These are phyloP conservation scores for Psidium friedrichsthalianum DNA, from an alignment of 345 rosid genomes.

Conservation along the genomic window DNA sequence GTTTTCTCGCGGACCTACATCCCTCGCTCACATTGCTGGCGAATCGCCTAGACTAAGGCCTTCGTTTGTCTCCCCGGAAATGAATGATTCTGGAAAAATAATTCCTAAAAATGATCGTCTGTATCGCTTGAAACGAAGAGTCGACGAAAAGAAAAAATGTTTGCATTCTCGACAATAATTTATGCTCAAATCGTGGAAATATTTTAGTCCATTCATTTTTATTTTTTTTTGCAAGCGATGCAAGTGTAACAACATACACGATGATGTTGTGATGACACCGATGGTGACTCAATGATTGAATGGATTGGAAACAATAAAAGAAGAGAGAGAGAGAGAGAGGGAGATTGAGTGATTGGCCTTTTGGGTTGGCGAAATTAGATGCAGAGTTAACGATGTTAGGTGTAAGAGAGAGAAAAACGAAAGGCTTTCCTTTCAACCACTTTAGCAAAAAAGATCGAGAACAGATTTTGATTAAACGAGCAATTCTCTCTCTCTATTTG, in stretches of 20 bases:
- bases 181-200: accelerated
- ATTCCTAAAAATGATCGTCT: accelerated
- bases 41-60: neutral
- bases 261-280: neutral
- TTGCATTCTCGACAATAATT: too few relatives aligned
- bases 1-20: neutral
- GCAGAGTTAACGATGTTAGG: neutral
- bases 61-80: neutral
- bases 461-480: neutral
- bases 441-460: neutral
- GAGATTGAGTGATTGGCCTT: neutral
- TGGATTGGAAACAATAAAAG: neutral
- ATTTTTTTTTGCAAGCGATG: neutral
- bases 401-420: neutral
- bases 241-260: neutral
- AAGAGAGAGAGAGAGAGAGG: neutral
- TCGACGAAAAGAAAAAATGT: neutral
- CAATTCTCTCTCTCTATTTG: neutral
- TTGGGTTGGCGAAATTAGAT: neutral
- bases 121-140: neutral
- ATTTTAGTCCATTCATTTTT: neutral
- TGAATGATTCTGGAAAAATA: neutral
- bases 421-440: neutral
- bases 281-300: neutral
- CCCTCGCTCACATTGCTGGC: neutral